These are phyloP conservation scores for Phytophthora hybrid DNA, from an alignment of 352 stramenopile genomes.

Conservation along the genomic window DNA sequence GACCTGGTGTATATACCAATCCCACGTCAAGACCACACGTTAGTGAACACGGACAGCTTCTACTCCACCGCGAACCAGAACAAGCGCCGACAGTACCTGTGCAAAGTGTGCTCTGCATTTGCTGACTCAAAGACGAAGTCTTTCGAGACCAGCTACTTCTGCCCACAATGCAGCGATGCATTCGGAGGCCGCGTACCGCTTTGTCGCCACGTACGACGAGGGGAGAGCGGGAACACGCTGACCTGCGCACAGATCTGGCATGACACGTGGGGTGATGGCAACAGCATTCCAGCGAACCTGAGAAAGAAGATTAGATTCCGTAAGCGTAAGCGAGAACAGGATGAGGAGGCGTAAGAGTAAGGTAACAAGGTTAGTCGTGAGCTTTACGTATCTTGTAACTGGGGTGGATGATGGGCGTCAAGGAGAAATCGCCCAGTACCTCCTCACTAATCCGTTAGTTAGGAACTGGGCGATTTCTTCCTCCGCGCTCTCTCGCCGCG, in stretches of 20 bases:
- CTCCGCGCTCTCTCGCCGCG: too few relatives aligned
- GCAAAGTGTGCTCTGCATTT: slow-evolving; percentile 34
- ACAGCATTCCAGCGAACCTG: neutral
- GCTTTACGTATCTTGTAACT: too few relatives aligned
- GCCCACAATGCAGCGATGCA: neutral
- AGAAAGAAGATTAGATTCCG: slow-evolving; percentile 9
- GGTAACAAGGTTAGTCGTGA: too few relatives aligned
- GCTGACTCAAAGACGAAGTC: slow-evolving; percentile 9
- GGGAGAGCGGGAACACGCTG: slow-evolving; percentile 2
- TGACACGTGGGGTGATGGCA: neutral
- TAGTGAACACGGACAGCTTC: slow-evolving; percentile 7
- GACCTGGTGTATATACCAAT: slow-evolving; percentile 6
- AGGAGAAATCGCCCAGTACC: too few relatives aligned
- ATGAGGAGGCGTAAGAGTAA: too few relatives aligned
- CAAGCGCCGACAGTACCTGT: slow-evolving; percentile 27
- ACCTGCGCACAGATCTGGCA: slow-evolving; percentile 13
- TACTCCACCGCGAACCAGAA: slow-evolving; percentile 13
- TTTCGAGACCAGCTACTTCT: slow-evolving; percentile 23
- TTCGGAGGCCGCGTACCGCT: slow-evolving; percentile 1
- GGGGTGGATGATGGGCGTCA: too few relatives aligned
- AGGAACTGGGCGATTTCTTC: too few relatives aligned
- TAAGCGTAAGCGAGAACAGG: slow-evolving; percentile 4
- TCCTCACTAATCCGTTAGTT: too few relatives aligned
- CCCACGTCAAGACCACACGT: slow-evolving; percentile 3
- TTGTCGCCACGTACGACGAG: neutral